phyloP scores from a whole-genome alignment of 805 yeast genomes.

The Yarrowia deformans region DNA sequence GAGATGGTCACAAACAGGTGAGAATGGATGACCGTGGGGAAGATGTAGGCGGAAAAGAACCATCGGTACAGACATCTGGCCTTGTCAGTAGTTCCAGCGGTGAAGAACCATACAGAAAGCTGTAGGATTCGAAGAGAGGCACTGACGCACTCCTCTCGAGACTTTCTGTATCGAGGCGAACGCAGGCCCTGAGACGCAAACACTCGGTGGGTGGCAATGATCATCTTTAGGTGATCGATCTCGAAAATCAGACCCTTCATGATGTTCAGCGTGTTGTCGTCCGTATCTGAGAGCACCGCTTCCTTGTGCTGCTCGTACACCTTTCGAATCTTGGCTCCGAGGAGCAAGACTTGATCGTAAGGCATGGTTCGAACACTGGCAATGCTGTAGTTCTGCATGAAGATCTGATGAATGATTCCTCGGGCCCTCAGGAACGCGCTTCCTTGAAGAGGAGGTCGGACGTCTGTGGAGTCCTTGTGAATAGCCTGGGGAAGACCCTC shows the following conservation, averaged over 20 bases:
- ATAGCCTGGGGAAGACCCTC: constrained; percentile 49
- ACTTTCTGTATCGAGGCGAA: constrained; percentile 32
- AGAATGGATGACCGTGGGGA: constrained; percentile 39
- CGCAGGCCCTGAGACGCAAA: constrained; percentile 40
- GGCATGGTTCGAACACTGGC: constrained; percentile 45
- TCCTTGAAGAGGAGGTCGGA: constrained; percentile 45
- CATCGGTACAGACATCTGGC: constrained; percentile 36
- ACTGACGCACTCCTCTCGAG: constrained; percentile 39
- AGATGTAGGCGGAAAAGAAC: constrained; percentile 32
- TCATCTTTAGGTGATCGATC: constrained; percentile 46
- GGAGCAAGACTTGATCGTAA: constrained; percentile 43
- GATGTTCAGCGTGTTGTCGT: constrained; percentile 44
- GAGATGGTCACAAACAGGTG: constrained; percentile 39
- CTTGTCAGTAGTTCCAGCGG: constrained; percentile 9
- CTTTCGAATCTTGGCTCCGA: constrained; percentile 46
- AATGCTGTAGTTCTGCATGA: constrained; percentile 41
- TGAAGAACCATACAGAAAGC: constrained; percentile 39
- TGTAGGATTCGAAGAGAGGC: constrained; percentile 35
- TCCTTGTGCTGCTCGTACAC: constrained; percentile 44
- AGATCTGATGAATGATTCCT: constrained; percentile 41
- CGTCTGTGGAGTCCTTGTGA: constrained; percentile 47
- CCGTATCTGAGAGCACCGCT: constrained; percentile 43
- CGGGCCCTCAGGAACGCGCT: constrained; percentile 46
- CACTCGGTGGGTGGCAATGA: constrained; percentile 48
- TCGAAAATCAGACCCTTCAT: constrained; percentile 48